Base-by-base conservation (phyloP, 768 basidiomycete genomes). In the Russula brevipes region DNA sequence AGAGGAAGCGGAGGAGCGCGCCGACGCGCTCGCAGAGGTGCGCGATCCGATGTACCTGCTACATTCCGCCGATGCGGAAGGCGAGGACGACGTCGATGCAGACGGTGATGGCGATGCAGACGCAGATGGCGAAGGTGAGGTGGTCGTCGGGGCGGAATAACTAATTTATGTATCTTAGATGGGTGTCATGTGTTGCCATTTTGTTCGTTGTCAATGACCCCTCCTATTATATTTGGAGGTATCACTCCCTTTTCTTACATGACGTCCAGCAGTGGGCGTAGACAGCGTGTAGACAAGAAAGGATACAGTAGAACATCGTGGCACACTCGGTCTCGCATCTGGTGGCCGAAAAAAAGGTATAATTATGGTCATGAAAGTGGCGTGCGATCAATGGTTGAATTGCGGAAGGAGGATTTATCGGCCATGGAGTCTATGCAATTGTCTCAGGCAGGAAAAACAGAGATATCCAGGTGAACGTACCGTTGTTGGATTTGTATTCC, bases 401-500 rank as follows among this genome's bases (percentile, higher is more conserved):
- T 62, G 31, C 91, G 83, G 77, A 93, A 93, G 69, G 87, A 91
- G 39, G 89, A 91, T 69, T 85, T 89, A 76, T 92, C 91, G 69
- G 89, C 89, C 83, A 93, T 88, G 53, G 91, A 93, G 75, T 93
- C 91, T 93, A 69, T 19, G 54, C 19, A 45, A 31, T 9, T 30
- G 16, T 47, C 55, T 57, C 16, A 63, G 61, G 44, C 39, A 35
- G 41, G 17, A 35, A 16, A 50, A 33, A 7, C 8, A 30, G 45
- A 35, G 6, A 19, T 53, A 53, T 44, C 54, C 4, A 56, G 59
- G 30, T 35, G 24, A 14, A 55, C 81, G 47, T 61, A 88, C 91
- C 91, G 65, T 89, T 93, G 74, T 96, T 96, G 10, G 92, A 89
- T 73, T 96, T 95, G 75, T 97, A 98, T 73, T 98, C 94, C 85